Evolutionary conservation across 2,329 filamentous ascomycete species (phyloP).

Genomic region (Seiridium unicorne): DNA sequence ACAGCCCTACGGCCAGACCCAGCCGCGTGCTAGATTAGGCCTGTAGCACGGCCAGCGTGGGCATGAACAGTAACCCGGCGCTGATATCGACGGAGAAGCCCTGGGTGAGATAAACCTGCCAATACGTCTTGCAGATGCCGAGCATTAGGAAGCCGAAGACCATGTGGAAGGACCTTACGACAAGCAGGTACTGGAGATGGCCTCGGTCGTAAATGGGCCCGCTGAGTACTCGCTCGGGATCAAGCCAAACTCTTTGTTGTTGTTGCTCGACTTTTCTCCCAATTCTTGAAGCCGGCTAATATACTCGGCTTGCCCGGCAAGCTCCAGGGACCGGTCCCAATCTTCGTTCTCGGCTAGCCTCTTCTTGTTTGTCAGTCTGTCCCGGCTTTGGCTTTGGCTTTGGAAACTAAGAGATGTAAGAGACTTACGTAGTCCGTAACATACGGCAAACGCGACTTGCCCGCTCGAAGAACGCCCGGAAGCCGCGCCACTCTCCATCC

Average conservation of each 20-base stretch:
- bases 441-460: neutral
- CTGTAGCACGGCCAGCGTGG: too few relatives aligned
- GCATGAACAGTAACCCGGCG: too few relatives aligned
- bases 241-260: neutral
- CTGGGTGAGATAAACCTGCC: too few relatives aligned
- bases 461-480: neutral
- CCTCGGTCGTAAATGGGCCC: too few relatives aligned
- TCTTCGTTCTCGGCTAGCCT: neutral
- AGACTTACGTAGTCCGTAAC: neutral
- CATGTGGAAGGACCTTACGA: too few relatives aligned
- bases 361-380: neutral
- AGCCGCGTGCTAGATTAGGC: too few relatives aligned
- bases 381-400: neutral
- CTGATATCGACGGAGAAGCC: too few relatives aligned
- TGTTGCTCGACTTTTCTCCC: neutral
- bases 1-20: too few relatives aligned
- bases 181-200: too few relatives aligned
- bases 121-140: too few relatives aligned
- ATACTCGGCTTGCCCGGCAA: neutral
- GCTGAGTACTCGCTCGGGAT: neutral
- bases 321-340: slow-evolving; percentile 1
- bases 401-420: neutral
- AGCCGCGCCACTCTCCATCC: neutral
- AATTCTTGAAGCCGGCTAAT: neutral
- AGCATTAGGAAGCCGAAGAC: too few relatives aligned